Evolutionary conservation across 176 grass and related monocot species (phyloP).

Genomic region (Microstegium vimineum): DNA sequence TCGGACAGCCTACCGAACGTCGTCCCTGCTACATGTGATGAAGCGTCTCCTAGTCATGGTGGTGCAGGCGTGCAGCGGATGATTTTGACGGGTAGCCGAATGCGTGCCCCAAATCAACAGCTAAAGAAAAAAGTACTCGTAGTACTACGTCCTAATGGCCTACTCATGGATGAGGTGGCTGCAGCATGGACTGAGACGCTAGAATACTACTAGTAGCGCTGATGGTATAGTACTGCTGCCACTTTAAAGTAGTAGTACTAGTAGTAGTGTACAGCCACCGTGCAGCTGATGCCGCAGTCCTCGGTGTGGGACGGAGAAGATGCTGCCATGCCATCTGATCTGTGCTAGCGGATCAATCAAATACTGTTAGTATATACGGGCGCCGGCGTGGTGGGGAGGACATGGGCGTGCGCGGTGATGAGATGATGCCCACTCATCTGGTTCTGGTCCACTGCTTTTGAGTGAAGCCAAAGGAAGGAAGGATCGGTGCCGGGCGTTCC

Average conservation of each 20-base stretch:
- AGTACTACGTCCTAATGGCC: slow-evolving; percentile 10
- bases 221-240: background rate
- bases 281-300: background rate
- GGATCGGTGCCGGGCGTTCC: slow-evolving; percentile 1
- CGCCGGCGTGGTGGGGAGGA: background rate
- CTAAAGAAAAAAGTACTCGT: background rate
- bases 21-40: background rate
- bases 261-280: background rate
- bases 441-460: slow-evolving; percentile 27
- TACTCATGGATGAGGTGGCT: slow-evolving; percentile 22
- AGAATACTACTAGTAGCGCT: background rate
- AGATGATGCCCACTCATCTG: slow-evolving; percentile 12
- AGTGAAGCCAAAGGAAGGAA: slow-evolving; percentile 47
- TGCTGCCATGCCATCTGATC: slow-evolving; percentile 18
- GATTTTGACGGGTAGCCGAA: background rate
- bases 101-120: background rate
- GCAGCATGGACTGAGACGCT: slow-evolving; percentile 24
- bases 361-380: background rate
- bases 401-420: background rate
- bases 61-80: background rate
- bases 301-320: slow-evolving; percentile 33
- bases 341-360: slow-evolving; percentile 24
- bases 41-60: background rate
- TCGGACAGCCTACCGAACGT: background rate
- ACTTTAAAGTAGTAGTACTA: background rate